Percentiles rank a stretch among this genome's conserved stretches.
These are phyloP conservation scores for Yarrowia deformans DNA, from an alignment of 805 yeast genomes.

Conservation along the genomic window DNA sequence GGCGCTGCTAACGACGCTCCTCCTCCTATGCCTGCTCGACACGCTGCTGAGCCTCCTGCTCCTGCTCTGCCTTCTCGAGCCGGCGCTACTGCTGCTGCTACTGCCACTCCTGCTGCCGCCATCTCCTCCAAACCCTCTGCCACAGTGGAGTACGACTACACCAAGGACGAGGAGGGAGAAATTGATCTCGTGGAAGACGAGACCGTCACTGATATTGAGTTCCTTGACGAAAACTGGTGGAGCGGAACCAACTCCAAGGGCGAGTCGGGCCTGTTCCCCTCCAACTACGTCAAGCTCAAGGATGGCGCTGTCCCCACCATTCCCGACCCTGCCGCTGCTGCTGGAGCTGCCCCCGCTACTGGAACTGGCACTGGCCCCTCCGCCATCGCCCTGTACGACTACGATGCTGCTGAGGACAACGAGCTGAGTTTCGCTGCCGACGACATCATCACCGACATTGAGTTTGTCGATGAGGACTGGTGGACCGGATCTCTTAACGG, in stretches of 20 bases:
- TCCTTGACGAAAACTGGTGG: constrained; percentile 89
- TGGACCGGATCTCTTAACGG: constrained; percentile 90
- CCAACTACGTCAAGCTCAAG: constrained; percentile 73
- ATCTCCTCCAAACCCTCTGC: constrained; percentile 57
- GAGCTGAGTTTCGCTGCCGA: constrained; percentile 87
- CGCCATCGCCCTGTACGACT: constrained; percentile 76
- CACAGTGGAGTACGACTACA: constrained; percentile 80
- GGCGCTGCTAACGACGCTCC: constrained; percentile 22
- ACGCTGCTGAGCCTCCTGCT: constrained; percentile 43
- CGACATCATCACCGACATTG: constrained; percentile 80
- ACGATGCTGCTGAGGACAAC: constrained; percentile 91
- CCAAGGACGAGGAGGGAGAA: constrained; percentile 78
- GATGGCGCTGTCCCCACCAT: constrained; percentile 48
- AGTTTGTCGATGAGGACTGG: constrained; percentile 94
- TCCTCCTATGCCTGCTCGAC: constrained; percentile 38
- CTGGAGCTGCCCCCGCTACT: constrained; percentile 40
- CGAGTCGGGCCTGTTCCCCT: constrained; percentile 86
- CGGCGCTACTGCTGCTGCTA: constrained; percentile 40
- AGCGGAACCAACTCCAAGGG: constrained; percentile 78
- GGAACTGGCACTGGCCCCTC: constrained; percentile 50
- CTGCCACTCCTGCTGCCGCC: constrained; percentile 46
- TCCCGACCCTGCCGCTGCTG: constrained; percentile 41
- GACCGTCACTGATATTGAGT: constrained; percentile 66
- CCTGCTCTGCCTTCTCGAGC: constrained; percentile 42
- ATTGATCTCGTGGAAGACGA: constrained; percentile 73